phyloP scores from a whole-genome alignment of 2,329 filamentous ascomycete genomes.

The Ceratocystis colombiana region DNA sequence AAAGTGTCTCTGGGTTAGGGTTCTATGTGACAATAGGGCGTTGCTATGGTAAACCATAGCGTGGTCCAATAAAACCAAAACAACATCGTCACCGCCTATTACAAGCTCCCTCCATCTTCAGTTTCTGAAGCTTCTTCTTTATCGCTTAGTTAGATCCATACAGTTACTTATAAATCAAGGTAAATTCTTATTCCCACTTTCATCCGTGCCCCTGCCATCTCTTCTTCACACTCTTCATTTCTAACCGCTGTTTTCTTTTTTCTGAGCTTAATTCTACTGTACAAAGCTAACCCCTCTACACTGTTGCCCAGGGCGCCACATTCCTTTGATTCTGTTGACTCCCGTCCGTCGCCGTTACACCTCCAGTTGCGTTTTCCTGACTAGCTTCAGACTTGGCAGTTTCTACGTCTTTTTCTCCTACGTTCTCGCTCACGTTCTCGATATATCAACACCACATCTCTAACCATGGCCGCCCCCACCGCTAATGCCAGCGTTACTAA shows the following conservation, averaged over 20 bases:
- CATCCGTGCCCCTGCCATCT: not conserved
- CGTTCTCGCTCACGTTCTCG: not conserved
- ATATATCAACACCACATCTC: not conserved
- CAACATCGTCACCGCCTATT: not conserved
- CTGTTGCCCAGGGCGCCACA: conserved; percentile 8
- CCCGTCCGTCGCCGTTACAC: not conserved
- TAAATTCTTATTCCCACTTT: not conserved
- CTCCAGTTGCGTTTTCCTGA: not conserved
- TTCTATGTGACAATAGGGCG: not conserved
- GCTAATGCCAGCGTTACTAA: conserved; percentile 49
- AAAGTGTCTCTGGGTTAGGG: not conserved
- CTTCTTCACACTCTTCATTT: not conserved
- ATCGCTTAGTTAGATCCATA: not conserved
- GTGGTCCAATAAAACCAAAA: not conserved
- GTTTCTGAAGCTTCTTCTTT: not conserved
- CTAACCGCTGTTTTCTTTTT: not conserved
- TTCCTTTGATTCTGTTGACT: not conserved
- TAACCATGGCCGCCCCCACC: not conserved
- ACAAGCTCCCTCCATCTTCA: not conserved
- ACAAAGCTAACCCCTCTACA: not conserved
- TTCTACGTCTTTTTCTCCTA: not conserved
- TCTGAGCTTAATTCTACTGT: not conserved
- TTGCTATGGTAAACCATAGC: conserved; percentile 18
- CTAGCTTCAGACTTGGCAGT: not conserved
- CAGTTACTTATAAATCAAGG: not conserved